Conservation (phyloP, 2,329 filamentous ascomycete genomes). For the Whalleya microplaca region DNA sequence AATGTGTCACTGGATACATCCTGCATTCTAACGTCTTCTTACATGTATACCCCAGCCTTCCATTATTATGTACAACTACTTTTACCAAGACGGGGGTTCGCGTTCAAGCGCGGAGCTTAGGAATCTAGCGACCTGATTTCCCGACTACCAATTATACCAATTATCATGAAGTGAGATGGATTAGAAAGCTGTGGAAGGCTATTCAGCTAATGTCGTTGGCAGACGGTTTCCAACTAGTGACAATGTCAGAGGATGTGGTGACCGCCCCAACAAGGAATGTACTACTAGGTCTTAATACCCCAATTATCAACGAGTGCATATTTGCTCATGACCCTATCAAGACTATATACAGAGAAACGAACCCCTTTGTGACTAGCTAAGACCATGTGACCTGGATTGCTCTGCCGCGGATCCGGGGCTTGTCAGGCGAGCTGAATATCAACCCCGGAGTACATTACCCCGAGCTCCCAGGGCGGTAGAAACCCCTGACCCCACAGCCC, state of each 20-base stretch:
- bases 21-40: slow-evolving; percentile 16
- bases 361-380: background rate
- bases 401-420: too few relatives aligned
- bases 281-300: background rate
- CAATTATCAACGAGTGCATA: background rate
- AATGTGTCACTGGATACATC: slow-evolving; percentile 9
- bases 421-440: too few relatives aligned
- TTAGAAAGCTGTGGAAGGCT: background rate
- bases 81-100: background rate
- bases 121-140: background rate
- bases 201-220: background rate
- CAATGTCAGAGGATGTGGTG: background rate
- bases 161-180: background rate
- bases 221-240: background rate
- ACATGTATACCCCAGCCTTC: slow-evolving; percentile 16
- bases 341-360: background rate
- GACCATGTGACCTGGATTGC: too few relatives aligned
- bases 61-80: slow-evolving; percentile 12
- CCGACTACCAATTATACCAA: background rate
- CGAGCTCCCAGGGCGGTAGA: too few relatives aligned
- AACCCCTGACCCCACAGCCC: too few relatives aligned
- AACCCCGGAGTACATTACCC: too few relatives aligned
- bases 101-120: background rate
- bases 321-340: background rate
- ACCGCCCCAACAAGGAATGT: background rate